phyloP scores from a whole-genome alignment of 2,329 filamentous ascomycete genomes.

The Calonectria crousiana region DNA sequence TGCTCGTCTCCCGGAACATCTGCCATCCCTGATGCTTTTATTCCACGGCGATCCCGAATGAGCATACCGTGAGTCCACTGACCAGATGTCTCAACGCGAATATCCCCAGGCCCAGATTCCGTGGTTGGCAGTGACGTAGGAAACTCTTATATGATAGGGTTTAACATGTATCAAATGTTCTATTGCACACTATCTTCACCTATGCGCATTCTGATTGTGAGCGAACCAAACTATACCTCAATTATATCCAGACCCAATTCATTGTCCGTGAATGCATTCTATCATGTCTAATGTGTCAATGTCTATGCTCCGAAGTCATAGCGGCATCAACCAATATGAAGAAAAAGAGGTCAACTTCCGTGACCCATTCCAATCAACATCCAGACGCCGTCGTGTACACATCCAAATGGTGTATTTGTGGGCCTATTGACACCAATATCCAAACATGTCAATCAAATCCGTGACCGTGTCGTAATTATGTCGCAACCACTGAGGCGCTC shows the following conservation, averaged over 20 bases:
- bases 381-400: slow-evolving; percentile 12
- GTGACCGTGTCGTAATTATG: slow-evolving; percentile 20
- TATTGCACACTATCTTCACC: background rate
- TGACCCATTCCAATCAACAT: slow-evolving; percentile 10
- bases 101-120: too few species aligned
- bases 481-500: slow-evolving; percentile 12
- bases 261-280: slow-evolving; percentile 31
- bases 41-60: too few species aligned
- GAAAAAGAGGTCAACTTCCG: slow-evolving; percentile 10
- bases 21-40: too few species aligned
- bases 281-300: slow-evolving; percentile 33
- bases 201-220: background rate
- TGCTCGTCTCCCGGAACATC: too few species aligned
- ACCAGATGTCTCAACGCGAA: too few species aligned
- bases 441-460: background rate
- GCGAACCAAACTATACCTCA: background rate
- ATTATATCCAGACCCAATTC: background rate
- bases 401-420: slow-evolving; percentile 21
- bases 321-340: slow-evolving; percentile 17
- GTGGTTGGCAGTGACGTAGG: too few species aligned
- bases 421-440: slow-evolving; percentile 1
- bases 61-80: too few species aligned
- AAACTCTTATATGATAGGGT: background rate
- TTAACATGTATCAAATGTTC: background rate
- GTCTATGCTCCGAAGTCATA: slow-evolving; percentile 32